Base-by-base conservation (phyloP, 176 grass and related monocot species). In the Pontederia crassipes region DNA sequence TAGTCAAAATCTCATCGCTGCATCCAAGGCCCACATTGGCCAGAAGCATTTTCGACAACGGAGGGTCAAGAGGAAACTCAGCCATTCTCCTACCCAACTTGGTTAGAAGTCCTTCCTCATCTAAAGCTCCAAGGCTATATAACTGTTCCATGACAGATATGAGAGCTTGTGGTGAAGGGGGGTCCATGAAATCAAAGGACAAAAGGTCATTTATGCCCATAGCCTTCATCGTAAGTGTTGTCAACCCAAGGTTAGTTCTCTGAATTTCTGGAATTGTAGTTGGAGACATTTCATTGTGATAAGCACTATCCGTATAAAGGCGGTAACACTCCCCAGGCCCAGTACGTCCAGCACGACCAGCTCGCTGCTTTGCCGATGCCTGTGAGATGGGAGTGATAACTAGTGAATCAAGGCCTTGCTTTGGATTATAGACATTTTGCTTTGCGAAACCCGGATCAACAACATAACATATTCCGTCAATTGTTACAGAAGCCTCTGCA, bases 201-300 rank as follows among this genome's bases (percentile, higher is more conserved):
- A 95, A 78, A 49, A 95, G 68, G 68, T 95, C 91, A 66, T 95
- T 95, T 80, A 95, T 95, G 28, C 91, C 83, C 86, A 95, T 95
- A 4, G 91, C 91, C 78, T 90, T 95, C 91, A 95, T 90, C 61
- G 72, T 95, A 45, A 95, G 83, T 70, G 85, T 82, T 28, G 78
- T 90, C 45, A 66, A 45, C n/a, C 80, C 86, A 65, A 96, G 75
- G 66, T 96, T 96, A 15, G 84, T 90, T 62, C 91, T 82, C 70
- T 96, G 86, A 29, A 96, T 96, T 90, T 96, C 91, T 74, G 91
- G 91, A 72, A 82, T 84, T 10, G 86, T 82, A 2, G 91, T 96
- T 53, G 91, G 86, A 32, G 86, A 74, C 86, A 90, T 96, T 73
- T 96, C 86, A 77, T 96, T 96, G 16, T 78, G 75, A 29, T 90